phyloP scores from a whole-genome alignment of 2,329 filamentous ascomycete genomes.

The Bipolaris oryzae region DNA sequence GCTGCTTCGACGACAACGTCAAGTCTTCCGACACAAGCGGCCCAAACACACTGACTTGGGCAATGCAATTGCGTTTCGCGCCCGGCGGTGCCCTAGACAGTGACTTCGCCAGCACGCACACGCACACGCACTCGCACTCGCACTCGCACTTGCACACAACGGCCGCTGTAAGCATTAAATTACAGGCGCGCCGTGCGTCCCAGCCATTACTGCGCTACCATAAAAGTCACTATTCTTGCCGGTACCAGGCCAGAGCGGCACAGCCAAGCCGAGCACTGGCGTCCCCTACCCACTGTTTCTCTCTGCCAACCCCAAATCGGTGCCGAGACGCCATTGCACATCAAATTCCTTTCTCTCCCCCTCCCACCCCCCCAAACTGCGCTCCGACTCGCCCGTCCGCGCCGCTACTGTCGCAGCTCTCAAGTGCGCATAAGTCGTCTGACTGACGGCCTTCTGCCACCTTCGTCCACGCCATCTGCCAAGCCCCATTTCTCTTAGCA shows the following conservation, averaged over 20 bases:
- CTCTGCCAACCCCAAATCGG: slow-evolving; percentile 1
- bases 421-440: slow-evolving; percentile 19
- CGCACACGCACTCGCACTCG: no score
- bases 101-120: neutral
- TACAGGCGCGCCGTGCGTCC: neutral
- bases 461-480: slow-evolving; percentile 18
- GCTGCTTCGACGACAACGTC: neutral
- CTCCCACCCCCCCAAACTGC: slow-evolving; percentile 7
- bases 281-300: slow-evolving; percentile 16
- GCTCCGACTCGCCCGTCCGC: slow-evolving; percentile 14
- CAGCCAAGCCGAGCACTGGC: slow-evolving; percentile 25
- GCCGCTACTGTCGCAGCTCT: slow-evolving; percentile 25
- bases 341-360: slow-evolving; percentile 30
- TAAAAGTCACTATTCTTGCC: neutral
- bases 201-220: neutral
- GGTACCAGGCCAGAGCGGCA: neutral
- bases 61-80: slow-evolving; percentile 8
- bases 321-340: slow-evolving; percentile 26
- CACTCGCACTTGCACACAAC: no score
- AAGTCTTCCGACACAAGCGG: slow-evolving; percentile 4
- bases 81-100: slow-evolving; percentile 1
- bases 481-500: slow-evolving; percentile 2
- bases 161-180: neutral
- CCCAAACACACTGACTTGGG: neutral
- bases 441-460: slow-evolving; percentile 9